Evolutionary conservation across 495 filamentous ascomycete species (phyloP).

Genomic region (Lasiosphaeria ovina): DNA sequence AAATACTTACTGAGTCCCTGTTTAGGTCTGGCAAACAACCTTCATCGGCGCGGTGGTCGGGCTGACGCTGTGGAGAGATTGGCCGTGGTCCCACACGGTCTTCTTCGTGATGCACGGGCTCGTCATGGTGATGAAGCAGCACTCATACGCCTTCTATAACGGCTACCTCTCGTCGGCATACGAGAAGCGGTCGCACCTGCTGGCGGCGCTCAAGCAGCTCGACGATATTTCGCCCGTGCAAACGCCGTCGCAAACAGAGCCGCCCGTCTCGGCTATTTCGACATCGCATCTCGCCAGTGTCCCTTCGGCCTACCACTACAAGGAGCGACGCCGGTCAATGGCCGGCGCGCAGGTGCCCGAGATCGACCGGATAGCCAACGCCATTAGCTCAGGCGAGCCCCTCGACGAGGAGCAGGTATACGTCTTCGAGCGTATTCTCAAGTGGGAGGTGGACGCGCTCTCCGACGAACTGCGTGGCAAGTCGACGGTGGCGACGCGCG

Average conservation of each 20-base stretch:
- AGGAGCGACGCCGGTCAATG: slow-evolving; percentile 44
- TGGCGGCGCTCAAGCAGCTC: slow-evolving; percentile 36
- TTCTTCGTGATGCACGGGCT: slow-evolving; percentile 71
- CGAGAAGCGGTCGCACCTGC: slow-evolving; percentile 40
- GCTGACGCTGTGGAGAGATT: slow-evolving; percentile 63
- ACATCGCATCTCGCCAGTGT: slow-evolving; percentile 39
- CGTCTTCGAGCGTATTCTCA: slow-evolving; percentile 57
- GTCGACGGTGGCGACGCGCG: slow-evolving; percentile 34
- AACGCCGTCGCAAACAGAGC: slow-evolving; percentile 37
- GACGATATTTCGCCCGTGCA: slow-evolving; percentile 30
- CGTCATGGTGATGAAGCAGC: slow-evolving; percentile 76
- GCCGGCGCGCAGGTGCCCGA: slow-evolving; percentile 29
- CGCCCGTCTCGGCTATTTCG: slow-evolving; percentile 32
- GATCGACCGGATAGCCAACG: slow-evolving; percentile 51
- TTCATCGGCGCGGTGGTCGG: slow-evolving; percentile 58
- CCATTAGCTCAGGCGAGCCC: slow-evolving; percentile 53
- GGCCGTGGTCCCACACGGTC: slow-evolving; percentile 71
- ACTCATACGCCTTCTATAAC: slow-evolving; percentile 74
- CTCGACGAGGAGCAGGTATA: slow-evolving; percentile 59
- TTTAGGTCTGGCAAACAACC: slow-evolving; percentile 54
- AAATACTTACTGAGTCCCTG: background rate
- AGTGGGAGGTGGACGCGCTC: slow-evolving; percentile 61
- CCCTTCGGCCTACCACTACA: slow-evolving; percentile 36
- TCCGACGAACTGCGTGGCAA: slow-evolving; percentile 62
- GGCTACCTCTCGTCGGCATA: slow-evolving; percentile 65